Evolutionary conservation across 352 stramenopile genomes (phyloP), one percentile per base, ranked within the genome.

Genomic region (Globisporangium solare): DNA sequence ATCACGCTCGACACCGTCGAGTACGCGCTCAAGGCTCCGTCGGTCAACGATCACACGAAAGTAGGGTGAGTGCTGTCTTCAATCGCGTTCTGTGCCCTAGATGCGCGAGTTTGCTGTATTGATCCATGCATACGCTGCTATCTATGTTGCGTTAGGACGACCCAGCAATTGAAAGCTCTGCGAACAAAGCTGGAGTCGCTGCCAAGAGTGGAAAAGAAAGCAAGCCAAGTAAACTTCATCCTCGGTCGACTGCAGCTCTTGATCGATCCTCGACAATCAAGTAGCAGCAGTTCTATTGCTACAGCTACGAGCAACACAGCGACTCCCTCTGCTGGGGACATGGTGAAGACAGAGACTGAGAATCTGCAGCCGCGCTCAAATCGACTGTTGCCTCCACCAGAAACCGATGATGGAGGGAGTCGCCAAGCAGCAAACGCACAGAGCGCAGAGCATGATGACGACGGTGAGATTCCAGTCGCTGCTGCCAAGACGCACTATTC

Each of bases 1-100:
- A 47, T 18, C 4, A 64, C 58, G 14, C 56, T 56, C 8, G 48
- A 64, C 10, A 35, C 35, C 7, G 17, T 74, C 1, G 54, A 60
- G 37, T 41, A 32, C 13, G 45, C 31, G 12, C 37, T 67, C 6
- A 18, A 22, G 13, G 32, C 42, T 12, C 41, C 22, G 14, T 54
- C 57, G 21, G 39, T 32, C 41, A 58, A 63, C 20, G 43, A 63
- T 13, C 42, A 32, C 50, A 58, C 57, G 8, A 63, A 62, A 39
- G 20, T 35, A 17, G 42, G 47, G 48, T 57, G 56, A 32, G 48
- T 50, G 6, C 2, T 45, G 32, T 42, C n/a, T 24, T 20, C 11
- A 12, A 20, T 46, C 7, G 24, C 4, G n/a, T 20, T 15, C 6
- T 20, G 3, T 31, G 18, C 13, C 31, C 43, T 47, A 47, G 20